A percentile compares a stretch with the other conserved stretches of the same genome.
phyloP scores from a whole-genome alignment of 2,329 filamentous ascomycete genomes.

The Penicillium sp. region DNA sequence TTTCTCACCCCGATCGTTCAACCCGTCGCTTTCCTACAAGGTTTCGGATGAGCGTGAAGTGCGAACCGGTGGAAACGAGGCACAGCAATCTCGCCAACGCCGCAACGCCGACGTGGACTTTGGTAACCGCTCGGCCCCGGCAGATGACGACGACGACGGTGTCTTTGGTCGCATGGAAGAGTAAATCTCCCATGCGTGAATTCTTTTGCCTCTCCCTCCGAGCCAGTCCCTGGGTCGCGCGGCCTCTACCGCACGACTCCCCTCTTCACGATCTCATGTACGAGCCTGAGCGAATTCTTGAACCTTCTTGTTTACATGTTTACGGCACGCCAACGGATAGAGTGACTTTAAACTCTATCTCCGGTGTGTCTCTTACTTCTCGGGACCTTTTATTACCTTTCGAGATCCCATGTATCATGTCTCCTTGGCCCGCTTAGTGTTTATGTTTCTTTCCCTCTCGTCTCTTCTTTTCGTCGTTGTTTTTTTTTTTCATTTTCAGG shows the following conservation, averaged over 20 bases:
- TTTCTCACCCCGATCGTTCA: constrained; percentile 46
- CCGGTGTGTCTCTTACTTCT: constrained; percentile 18
- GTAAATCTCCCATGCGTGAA: constrained; percentile 45
- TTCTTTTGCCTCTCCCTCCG: not conserved
- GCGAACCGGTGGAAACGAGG: constrained; percentile 65
- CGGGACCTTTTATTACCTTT: constrained; percentile 18
- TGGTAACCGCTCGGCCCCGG: constrained; percentile 54
- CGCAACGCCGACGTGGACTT: constrained; percentile 41
- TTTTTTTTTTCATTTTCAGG: constrained; percentile 14
- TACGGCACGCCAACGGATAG: constrained; percentile 12
- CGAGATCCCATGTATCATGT: constrained; percentile 29
- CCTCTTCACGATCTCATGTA: constrained; percentile 38
- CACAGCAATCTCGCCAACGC: constrained; percentile 37
- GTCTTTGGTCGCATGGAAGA: constrained; percentile 98
- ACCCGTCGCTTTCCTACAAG: constrained; percentile 50
- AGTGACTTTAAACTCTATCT: constrained; percentile 8
- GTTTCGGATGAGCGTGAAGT: constrained; percentile 61
- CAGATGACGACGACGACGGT: constrained; percentile 90
- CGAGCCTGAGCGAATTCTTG: constrained; percentile 41
- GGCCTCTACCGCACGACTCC: constrained; percentile 20
- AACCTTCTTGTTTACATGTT: constrained; percentile 30
- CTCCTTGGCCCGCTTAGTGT: constrained; percentile 21
- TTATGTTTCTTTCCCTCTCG: constrained; percentile 2
- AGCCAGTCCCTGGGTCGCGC: constrained; percentile 9
- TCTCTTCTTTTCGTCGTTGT: not conserved